Percentiles rank a stretch among this genome's conserved stretches.
Evolutionary conservation across 192 early-diverging fungal species (phyloP).

Genomic region (Radiomyces spectabilis): DNA sequence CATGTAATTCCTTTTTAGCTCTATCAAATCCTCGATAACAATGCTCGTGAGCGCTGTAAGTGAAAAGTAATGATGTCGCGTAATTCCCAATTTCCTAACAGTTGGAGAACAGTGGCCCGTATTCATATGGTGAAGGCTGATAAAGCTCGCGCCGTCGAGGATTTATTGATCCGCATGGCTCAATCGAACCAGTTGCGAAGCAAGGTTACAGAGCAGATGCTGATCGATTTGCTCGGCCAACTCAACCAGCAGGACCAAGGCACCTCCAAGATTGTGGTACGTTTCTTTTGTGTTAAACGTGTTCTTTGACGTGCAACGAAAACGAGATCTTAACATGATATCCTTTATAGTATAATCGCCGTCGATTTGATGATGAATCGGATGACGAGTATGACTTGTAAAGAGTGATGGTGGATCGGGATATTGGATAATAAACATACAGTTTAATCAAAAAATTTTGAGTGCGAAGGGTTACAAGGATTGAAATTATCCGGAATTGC

Average conservation of each 20-base stretch:
- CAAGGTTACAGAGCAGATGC: constrained; percentile 75
- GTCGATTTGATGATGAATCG: constrained; percentile 45
- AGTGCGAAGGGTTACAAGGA: too few relatives aligned
- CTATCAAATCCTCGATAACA: constrained; percentile 71
- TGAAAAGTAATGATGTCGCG: background rate
- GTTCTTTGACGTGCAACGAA: background rate
- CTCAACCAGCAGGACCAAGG: constrained; percentile 64
- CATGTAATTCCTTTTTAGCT: constrained; percentile 37
- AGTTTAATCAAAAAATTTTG: too few relatives aligned
- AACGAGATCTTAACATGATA: background rate
- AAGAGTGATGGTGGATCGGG: too few relatives aligned
- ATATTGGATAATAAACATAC: too few relatives aligned
- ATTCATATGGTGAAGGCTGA: constrained; percentile 89
- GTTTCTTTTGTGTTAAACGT: constrained; percentile 1
- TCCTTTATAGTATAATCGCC: constrained; percentile 45
- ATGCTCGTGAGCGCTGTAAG: constrained; percentile 76
- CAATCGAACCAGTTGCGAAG: constrained; percentile 72
- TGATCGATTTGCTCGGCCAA: constrained; percentile 81
- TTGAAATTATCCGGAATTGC: too few relatives aligned
- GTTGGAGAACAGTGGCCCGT: constrained; percentile 54
- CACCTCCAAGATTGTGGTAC: constrained; percentile 57
- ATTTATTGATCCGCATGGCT: constrained; percentile 87
- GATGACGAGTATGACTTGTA: constrained; percentile 53
- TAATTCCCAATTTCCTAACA: background rate
- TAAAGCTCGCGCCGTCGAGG: constrained; percentile 83